Base-by-base conservation (phyloP, 768 basidiomycete genomes). In the Suillus subalutaceus region DNA sequence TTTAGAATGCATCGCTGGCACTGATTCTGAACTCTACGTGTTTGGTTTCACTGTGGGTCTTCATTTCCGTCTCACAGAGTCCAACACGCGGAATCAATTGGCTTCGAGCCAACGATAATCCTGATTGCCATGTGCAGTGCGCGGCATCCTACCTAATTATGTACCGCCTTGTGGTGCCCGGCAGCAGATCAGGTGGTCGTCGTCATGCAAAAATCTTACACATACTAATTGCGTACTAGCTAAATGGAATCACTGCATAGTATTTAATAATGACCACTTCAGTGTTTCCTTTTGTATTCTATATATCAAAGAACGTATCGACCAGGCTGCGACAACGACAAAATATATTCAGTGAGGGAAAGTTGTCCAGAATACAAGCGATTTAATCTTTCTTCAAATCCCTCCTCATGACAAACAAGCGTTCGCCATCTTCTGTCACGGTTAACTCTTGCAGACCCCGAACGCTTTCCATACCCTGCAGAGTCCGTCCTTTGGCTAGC, bases 331-430 rank as follows among this genome's bases (percentile, higher is more conserved):
- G 38, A 16, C n/a, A 44, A 43, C 8, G 2, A 20, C 18, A 55
- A 56, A 13, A 56, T 56, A 10, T n/a, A 56, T n/a, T 56, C 32
- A 44, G 18, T 50, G 18, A 53, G 41, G 6, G 8, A 46, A 10
- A 30, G 41, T 53, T 38, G 48, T 58, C 38, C 53, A 38, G 46
- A 58, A 57, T 63, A 65, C 66, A 64, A 48, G 55, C 10, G n/a
- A 43, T 64, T 73, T 74, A 95, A 78, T 95, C 93, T 78, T 91
- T 92, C 86, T 95, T 95, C 77, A 95, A 78, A 48, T 93, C 91
- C 75, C 90, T 82, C 72, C 86, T 83, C 67, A 94, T 81, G 26
- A 94, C 82, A 73, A 93, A 95, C 64, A 92, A 78, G 66, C 91
- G 86, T 79, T 93, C 91, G 64, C 88, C 88, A 40, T 89, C 90